Percentiles rank a stretch among this genome's conserved stretches.
Conservation (phyloP, 495 filamentous ascomycete species). For the Aspergillus leporis region DNA sequence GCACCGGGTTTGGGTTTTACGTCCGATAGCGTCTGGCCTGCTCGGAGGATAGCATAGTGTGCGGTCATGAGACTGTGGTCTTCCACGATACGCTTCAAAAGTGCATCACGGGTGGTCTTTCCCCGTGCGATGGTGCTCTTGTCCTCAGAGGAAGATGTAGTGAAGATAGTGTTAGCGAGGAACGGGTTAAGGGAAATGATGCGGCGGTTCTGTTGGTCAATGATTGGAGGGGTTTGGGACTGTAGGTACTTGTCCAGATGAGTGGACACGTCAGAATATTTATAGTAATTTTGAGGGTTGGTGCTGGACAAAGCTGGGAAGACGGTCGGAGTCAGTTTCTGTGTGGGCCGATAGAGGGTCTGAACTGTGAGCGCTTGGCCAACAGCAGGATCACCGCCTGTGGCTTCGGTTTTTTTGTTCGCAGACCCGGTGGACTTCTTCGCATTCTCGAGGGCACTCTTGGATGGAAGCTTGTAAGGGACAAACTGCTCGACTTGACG, state of each 20-base stretch:
- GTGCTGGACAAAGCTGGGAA: slow-evolving; percentile 43
- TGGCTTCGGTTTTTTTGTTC: slow-evolving; percentile 43
- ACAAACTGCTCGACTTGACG: slow-evolving; percentile 54
- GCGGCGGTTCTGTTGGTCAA: slow-evolving; percentile 61
- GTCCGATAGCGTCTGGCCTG: slow-evolving; percentile 48
- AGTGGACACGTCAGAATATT: slow-evolving; percentile 43
- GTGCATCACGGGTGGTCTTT: slow-evolving; percentile 60
- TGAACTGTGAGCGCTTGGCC: slow-evolving; percentile 59
- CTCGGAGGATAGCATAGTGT: slow-evolving; percentile 57
- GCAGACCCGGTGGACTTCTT: slow-evolving; percentile 33
- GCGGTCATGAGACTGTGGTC: slow-evolving; percentile 49
- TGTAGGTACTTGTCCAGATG: slow-evolving; percentile 46
- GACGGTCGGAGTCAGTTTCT: slow-evolving; percentile 57
- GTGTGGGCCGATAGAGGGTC: slow-evolving; percentile 55
- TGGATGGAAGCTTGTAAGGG: slow-evolving; percentile 61
- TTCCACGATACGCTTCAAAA: slow-evolving; percentile 60
- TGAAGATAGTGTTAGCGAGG: slow-evolving; percentile 63
- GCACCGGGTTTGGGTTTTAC: slow-evolving; percentile 65
- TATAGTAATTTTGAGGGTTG: slow-evolving; percentile 54
- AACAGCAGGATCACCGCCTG: slow-evolving; percentile 49
- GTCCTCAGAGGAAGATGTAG: slow-evolving; percentile 50
- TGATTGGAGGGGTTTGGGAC: slow-evolving; percentile 54
- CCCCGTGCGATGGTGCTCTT: slow-evolving; percentile 58
- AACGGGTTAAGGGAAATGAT: slow-evolving; percentile 63
- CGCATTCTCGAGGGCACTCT: slow-evolving; percentile 35